These are phyloP conservation scores for Geotrichum aggregatum DNA, from an alignment of 1,139 yeast genomes.

Conservation along the genomic window DNA sequence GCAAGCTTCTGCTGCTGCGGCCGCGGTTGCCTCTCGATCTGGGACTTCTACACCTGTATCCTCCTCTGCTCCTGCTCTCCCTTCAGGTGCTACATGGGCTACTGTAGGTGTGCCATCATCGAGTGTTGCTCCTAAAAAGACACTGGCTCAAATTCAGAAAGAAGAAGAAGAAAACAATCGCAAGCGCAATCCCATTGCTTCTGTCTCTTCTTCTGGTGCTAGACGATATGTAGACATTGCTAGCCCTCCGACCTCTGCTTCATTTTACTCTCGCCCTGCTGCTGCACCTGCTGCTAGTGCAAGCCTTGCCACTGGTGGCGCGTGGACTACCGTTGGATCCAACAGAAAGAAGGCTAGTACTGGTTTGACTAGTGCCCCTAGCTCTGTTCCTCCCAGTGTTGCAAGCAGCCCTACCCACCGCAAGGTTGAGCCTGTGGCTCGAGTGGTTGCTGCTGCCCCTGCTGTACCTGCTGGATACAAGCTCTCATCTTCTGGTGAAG, in stretches of 20 bases:
- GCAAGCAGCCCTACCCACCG: constrained; percentile 20
- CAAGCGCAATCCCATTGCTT: constrained; percentile 31
- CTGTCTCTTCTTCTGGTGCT: constrained; percentile 13
- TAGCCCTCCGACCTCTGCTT: constrained; percentile 17
- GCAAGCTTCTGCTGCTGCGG: constrained; percentile 33
- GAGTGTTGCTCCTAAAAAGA: constrained; percentile 38
- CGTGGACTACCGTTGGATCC: constrained; percentile 42
- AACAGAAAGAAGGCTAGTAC: constrained; percentile 34
- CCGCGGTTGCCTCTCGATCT: constrained; percentile 24
- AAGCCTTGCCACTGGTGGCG: constrained; percentile 27
- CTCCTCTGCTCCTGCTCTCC: constrained; percentile 38
- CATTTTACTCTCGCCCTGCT: constrained; percentile 26
- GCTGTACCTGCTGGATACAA: constrained; percentile 31
- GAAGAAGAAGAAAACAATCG: constrained; percentile 44
- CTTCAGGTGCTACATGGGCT: constrained; percentile 59
- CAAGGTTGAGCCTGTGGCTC: constrained; percentile 40
- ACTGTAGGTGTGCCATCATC: constrained; percentile 27
- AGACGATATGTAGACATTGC: constrained; percentile 23
- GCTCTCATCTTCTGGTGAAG: constrained; percentile 42
- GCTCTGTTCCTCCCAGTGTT: constrained; percentile 30
- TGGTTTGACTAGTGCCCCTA: constrained; percentile 23
- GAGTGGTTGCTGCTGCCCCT: constrained; percentile 34
- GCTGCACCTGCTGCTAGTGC: constrained; percentile 29
- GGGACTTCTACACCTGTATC: constrained; percentile 23
- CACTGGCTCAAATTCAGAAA: constrained; percentile 48